These are phyloP conservation scores for Candida silvicultrix DNA, from an alignment of 805 yeast species.

Conservation along the genomic window DNA sequence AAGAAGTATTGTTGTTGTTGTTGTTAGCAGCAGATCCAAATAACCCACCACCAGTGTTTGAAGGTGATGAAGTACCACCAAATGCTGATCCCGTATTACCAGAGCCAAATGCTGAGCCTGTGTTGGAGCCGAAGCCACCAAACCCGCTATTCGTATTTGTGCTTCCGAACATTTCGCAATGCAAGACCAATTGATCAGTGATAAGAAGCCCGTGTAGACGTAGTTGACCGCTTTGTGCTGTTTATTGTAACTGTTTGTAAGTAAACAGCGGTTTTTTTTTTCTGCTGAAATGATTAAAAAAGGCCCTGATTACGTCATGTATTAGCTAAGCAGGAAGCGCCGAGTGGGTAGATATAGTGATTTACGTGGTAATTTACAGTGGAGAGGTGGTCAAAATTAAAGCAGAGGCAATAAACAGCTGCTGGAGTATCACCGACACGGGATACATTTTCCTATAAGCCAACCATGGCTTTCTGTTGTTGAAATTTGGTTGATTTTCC, in stretches of 20 bases:
- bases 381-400: no score
- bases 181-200: neutral
- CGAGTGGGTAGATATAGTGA: neutral
- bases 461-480: no score
- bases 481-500: neutral
- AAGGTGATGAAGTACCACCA: constrained; percentile 17
- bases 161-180: constrained; percentile 20
- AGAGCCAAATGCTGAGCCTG: constrained; percentile 16
- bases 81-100: constrained; percentile 14
- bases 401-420: no score
- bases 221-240: neutral
- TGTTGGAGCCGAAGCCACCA: constrained; percentile 26
- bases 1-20: constrained; percentile 8
- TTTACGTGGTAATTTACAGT: neutral
- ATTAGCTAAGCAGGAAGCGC: neutral
- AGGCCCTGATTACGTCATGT: neutral
- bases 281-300: no score
- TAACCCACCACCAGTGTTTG: constrained; percentile 14
- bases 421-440: no score
- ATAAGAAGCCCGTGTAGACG: neutral
- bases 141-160: constrained; percentile 21
- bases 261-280: neutral
- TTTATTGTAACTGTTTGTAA: no score
- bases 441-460: no score
- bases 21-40: constrained; percentile 14